Percentiles rank a stretch among this genome's conserved stretches.
Evolutionary conservation across 2,329 filamentous ascomycete genomes (phyloP).

Genomic region (Calonectria hongkongensis): DNA sequence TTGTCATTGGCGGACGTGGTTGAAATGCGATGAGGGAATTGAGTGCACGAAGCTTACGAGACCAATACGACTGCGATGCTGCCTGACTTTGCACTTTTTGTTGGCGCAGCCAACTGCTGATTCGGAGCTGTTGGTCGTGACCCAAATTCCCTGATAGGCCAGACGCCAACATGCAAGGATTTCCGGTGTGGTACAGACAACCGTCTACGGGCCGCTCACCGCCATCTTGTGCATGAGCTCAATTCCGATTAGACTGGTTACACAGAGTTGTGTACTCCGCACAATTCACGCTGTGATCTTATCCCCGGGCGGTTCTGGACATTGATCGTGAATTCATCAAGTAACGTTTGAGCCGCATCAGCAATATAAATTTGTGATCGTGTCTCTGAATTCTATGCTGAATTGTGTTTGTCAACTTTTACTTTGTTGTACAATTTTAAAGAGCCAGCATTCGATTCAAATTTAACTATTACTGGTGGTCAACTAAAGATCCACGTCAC

Average conservation of each 20-base stretch:
- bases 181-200: background rate
- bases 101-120: background rate
- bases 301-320: too few relatives aligned
- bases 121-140: background rate
- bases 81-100: background rate
- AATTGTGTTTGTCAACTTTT: too few relatives aligned
- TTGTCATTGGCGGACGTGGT: background rate
- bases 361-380: too few relatives aligned
- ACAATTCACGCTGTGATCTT: background rate
- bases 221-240: background rate
- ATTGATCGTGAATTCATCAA: too few relatives aligned
- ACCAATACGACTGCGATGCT: background rate
- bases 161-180: background rate
- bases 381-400: too few relatives aligned
- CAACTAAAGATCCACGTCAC: too few relatives aligned
- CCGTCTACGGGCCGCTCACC: background rate
- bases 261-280: background rate
- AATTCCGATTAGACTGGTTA: background rate
- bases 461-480: too few relatives aligned
- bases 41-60: background rate
- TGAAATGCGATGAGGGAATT: background rate
- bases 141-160: background rate
- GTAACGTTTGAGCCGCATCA: too few relatives aligned
- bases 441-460: too few relatives aligned
- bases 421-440: too few relatives aligned